Evolutionary conservation across 495 filamentous ascomycete genomes (phyloP), one percentile per base, ranked within the genome.

Genomic region (Pseudomonodictys pantanalensis): DNA sequence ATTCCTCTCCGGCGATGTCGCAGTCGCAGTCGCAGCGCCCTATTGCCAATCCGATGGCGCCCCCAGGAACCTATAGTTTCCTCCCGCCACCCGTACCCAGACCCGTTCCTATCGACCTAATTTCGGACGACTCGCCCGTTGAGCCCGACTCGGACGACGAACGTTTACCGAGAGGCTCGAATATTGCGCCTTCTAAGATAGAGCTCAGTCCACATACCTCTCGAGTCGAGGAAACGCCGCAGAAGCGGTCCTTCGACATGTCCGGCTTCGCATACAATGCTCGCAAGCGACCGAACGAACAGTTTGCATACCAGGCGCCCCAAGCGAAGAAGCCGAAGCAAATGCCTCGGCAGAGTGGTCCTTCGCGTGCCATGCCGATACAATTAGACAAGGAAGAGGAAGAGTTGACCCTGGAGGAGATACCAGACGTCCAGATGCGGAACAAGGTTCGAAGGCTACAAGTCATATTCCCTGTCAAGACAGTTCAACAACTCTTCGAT

Each of bases 21-120:
- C 43, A 42, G 20, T 42, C 55, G 17, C 57, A 56, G 32, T 22
- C 54, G 8, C 46, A 41, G n/a, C 51, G 35, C 17, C 57, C 35
- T 2, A 18, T 29, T 24, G 28, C 43, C 6, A 47, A 35, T 23
- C 18, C 51, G n/a, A 87, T 95, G 79, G 89, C 89, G 7, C 91
- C 91, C 17, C 82, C 84, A 39, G 91, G 91, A 11, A 95, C 90
- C 4, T 71, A 75, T 15, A 91, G 86, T 64, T 80, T 80, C 39
- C 77, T 81, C 42, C 89, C 86, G 48, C 58, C 67, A n/a, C 39
- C 51, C 12, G 62, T 62, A 6, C 52, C 57, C 20, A 56, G 62
- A 22, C 69, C 58, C 44, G 49, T 33, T 38, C 41, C 52, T 11
- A 61, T 44, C 22, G 59, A 51, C 44, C 57, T 47, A 32, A 58